Percentiles rank a stretch among this genome's conserved stretches.
Evolutionary conservation across 2,329 filamentous ascomycete species (phyloP).

Genomic region (Penicillium sp.): DNA sequence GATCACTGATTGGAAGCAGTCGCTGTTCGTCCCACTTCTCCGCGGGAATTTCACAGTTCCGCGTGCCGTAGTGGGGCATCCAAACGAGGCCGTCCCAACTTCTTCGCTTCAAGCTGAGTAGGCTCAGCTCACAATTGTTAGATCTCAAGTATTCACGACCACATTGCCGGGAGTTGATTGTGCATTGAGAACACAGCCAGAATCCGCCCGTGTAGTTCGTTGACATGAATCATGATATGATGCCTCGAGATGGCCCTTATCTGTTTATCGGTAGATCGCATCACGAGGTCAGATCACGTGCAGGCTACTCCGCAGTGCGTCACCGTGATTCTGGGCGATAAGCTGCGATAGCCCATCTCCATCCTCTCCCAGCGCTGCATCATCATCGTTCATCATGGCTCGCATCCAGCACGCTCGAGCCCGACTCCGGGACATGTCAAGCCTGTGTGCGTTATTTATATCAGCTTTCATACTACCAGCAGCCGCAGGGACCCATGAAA

Average conservation of each 20-base stretch:
- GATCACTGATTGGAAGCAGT: background rate
- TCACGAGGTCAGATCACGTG: constrained; percentile 4
- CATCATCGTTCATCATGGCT: constrained; percentile 26
- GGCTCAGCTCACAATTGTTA: background rate
- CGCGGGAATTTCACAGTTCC: constrained; percentile 12
- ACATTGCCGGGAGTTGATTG: background rate
- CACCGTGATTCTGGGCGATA: constrained; percentile 8
- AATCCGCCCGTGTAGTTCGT: background rate
- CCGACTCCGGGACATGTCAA: constrained; percentile 14
- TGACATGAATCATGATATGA: too few species aligned
- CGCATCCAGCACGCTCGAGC: constrained; percentile 17
- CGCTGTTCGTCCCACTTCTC: constrained; percentile 6
- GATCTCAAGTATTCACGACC: background rate
- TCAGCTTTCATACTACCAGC: constrained; percentile 25
- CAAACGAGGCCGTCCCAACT: background rate
- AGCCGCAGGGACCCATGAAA: constrained; percentile 24
- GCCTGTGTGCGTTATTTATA: constrained; percentile 23
- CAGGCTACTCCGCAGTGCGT: constrained; percentile 8
- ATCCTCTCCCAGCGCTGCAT: constrained; percentile 5
- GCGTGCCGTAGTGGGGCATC: background rate
- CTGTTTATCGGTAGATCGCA: background rate
- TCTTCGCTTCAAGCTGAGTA: background rate
- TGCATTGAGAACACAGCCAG: background rate
- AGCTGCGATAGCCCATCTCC: constrained; percentile 10
- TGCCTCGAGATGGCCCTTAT: background rate